phyloP scores from a whole-genome alignment of 371 early-diverging fungal genomes.

The Batrachochytrium dendrobatidis region DNA sequence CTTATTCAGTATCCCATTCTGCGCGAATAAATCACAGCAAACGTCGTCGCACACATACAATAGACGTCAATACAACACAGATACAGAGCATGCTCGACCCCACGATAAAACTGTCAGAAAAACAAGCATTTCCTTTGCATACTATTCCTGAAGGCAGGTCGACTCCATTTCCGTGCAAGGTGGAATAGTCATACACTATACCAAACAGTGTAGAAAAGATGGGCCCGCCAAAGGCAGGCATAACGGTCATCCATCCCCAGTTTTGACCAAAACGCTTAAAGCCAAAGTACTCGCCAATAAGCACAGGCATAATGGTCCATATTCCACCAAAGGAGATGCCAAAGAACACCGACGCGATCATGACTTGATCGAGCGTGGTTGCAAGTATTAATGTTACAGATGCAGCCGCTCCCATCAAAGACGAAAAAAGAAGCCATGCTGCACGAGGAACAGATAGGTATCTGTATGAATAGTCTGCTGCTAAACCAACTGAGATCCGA shows the following conservation, averaged over 20 bases:
- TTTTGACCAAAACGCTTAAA: constrained; percentile 15
- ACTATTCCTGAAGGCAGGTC: too few relatives aligned
- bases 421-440: constrained; percentile 9
- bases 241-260: constrained; percentile 21
- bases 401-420: constrained; percentile 8
- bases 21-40: too few relatives aligned
- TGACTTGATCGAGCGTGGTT: constrained; percentile 1
- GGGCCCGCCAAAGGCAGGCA: constrained; percentile 15
- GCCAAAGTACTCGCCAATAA: constrained; percentile 25
- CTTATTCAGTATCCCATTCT: too few relatives aligned
- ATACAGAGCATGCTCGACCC: too few relatives aligned
- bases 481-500: constrained; percentile 9
- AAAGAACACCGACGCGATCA: constrained; percentile 16
- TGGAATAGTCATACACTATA: constrained; percentile 13
- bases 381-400: background rate
- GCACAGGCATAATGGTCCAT: constrained; percentile 19
- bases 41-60: too few relatives aligned
- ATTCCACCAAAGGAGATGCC: constrained; percentile 17
- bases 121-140: too few relatives aligned
- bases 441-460: background rate
- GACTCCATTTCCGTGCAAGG: too few relatives aligned
- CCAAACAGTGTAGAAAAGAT: constrained; percentile 16
- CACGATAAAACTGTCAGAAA: too few relatives aligned
- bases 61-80: too few relatives aligned
- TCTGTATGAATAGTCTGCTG: constrained; percentile 7